Evolutionary conservation across 1,284 basidiomycete genomes (phyloP).

Genomic region (Ganoderma sinense): DNA sequence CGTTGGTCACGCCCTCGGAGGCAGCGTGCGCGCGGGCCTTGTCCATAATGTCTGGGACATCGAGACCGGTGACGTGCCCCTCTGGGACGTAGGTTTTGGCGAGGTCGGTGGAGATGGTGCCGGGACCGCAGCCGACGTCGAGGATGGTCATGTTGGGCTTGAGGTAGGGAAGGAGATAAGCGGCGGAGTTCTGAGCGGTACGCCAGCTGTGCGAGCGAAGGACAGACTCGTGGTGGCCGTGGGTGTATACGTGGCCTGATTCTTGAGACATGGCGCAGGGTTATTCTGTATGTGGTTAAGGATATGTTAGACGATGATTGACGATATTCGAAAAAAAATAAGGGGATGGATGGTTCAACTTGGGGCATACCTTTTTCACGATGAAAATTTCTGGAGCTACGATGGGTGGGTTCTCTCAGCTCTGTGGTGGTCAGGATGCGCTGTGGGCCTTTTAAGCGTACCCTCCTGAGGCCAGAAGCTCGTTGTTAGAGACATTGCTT

Average conservation of each 20-base stretch:
- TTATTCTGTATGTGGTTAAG: slow-evolving; percentile 2
- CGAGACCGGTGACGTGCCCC: slow-evolving; percentile 51
- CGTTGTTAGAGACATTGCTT: neutral
- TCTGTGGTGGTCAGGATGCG: neutral
- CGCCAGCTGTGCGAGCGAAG: slow-evolving; percentile 49
- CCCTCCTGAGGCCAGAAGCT: neutral
- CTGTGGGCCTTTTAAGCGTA: neutral
- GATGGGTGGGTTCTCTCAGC: neutral
- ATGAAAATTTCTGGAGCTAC: neutral
- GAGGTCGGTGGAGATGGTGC: slow-evolving; percentile 51
- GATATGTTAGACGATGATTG: neutral
- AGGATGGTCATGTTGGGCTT: slow-evolving; percentile 50
- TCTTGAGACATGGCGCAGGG: slow-evolving; percentile 19
- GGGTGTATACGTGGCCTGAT: slow-evolving; percentile 30
- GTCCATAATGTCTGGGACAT: slow-evolving; percentile 41
- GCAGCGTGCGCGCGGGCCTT: slow-evolving; percentile 41
- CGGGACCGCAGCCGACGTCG: slow-evolving; percentile 56
- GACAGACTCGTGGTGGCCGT: slow-evolving; percentile 50
- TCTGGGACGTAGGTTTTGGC: slow-evolving; percentile 45
- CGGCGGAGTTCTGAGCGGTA: slow-evolving; percentile 51
- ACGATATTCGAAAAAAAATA: neutral
- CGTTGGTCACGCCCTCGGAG: slow-evolving; percentile 39
- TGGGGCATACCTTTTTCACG: neutral
- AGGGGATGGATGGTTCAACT: neutral
- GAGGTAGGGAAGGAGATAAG: slow-evolving; percentile 48